Evolutionary conservation across 768 basidiomycete species (phyloP).

Genomic region (Strobilomyces echinocephalus): DNA sequence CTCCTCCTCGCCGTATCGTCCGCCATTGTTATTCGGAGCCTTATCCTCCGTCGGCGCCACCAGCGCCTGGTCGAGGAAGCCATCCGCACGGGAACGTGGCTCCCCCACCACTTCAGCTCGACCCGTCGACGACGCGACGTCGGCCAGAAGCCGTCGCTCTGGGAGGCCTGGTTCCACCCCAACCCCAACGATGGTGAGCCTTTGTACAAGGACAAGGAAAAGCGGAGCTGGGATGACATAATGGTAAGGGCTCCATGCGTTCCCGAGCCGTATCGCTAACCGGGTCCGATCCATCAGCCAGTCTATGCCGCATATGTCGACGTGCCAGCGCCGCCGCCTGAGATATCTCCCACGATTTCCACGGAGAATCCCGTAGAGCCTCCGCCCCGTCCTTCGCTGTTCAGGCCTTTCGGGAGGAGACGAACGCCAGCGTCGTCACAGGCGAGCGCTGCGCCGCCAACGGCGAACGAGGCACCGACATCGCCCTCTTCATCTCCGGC

Average conservation of each 20-base stretch:
- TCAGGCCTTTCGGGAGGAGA: conserved; percentile 16
- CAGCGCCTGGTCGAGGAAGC: conserved; percentile 57
- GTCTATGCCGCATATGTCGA: conserved; percentile 20
- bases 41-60: conserved; percentile 59
- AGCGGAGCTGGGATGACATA: conserved; percentile 27
- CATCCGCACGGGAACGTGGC: conserved; percentile 60
- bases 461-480: background rate
- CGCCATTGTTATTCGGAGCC: conserved; percentile 61
- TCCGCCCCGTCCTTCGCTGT: conserved; percentile 10
- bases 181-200: conserved; percentile 3
- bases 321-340: conserved; percentile 5
- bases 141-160: conserved; percentile 30
- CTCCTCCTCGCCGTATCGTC: conserved; percentile 64
- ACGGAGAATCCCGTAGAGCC: conserved; percentile 2
- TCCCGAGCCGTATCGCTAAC: background rate
- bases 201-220: conserved; percentile 10
- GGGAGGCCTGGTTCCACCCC: conserved; percentile 24
- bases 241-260: conserved; percentile 14
- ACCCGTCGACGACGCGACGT: conserved; percentile 22
- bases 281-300: conserved; percentile 15
- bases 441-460: conserved; percentile 2
- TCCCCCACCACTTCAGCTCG: conserved; percentile 29
- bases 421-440: conserved; percentile 14
- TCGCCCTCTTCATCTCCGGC: conserved; percentile 10
- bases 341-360: background rate